Evolutionary conservation across 495 filamentous ascomycete genomes (phyloP).

Genomic region (Rostrohypoxylon terebratum): DNA sequence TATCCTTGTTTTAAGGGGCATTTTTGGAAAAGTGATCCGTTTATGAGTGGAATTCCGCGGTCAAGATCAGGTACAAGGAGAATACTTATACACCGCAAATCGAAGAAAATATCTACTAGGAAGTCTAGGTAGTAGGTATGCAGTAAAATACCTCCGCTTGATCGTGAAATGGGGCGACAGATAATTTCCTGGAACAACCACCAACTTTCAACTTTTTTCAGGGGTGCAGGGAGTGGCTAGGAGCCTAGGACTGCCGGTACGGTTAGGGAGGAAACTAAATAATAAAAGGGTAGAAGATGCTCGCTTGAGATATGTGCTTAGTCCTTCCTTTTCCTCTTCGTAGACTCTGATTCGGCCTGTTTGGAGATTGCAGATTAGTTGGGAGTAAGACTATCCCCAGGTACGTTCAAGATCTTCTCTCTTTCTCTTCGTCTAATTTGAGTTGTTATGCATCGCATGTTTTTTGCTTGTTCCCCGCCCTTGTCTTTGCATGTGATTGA

Average conservation of each 20-base stretch:
- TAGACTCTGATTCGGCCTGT: slow-evolving; percentile 13
- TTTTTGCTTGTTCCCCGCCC: slow-evolving; percentile 30
- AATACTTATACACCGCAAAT: slow-evolving; percentile 42
- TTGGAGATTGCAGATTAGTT: slow-evolving; percentile 16
- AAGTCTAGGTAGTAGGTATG: no score
- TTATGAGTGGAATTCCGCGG: slow-evolving; percentile 22
- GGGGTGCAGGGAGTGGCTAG: background rate
- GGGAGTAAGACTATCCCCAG: slow-evolving; percentile 19
- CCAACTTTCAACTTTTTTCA: slow-evolving; percentile 14
- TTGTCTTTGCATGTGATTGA: slow-evolving; percentile 41
- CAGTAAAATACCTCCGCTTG: slow-evolving; percentile 28
- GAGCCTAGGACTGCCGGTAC: no score
- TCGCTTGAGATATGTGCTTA: slow-evolving; percentile 9
- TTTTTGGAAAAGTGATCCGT: slow-evolving; percentile 24
- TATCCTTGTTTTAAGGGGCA: slow-evolving; percentile 21
- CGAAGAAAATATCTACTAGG: slow-evolving; percentile 32
- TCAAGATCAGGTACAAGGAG: slow-evolving; percentile 33
- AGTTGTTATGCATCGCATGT: slow-evolving; percentile 28
- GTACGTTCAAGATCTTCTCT: slow-evolving; percentile 40
- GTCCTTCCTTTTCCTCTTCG: slow-evolving; percentile 20
- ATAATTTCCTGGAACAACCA: slow-evolving; percentile 42
- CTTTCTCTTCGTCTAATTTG: slow-evolving; percentile 5
- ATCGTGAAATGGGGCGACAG: slow-evolving; percentile 36
- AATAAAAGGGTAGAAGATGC: slow-evolving; percentile 40
- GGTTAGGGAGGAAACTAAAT: slow-evolving; percentile 32